These are phyloP conservation scores for Cucurbitaria berberidis DNA, from an alignment of 2,329 filamentous ascomycete genomes.

Conservation along the genomic window DNA sequence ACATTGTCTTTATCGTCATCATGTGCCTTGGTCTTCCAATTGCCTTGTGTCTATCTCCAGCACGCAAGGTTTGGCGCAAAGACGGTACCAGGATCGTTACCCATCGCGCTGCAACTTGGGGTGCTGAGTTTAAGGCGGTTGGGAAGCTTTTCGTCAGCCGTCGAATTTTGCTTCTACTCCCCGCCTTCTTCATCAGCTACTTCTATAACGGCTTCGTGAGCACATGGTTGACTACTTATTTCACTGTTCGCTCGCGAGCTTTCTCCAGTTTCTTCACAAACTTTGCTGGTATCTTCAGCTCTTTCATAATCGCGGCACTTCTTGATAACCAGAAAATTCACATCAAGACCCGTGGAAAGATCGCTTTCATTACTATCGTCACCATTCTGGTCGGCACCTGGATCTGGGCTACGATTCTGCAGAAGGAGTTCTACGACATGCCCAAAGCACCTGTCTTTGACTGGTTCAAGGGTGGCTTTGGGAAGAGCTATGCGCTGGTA, in stretches of 20 bases:
- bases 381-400: conserved; percentile 42
- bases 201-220: conserved; percentile 48
- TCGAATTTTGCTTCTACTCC: conserved; percentile 40
- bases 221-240: conserved; percentile 45
- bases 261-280: conserved; percentile 48
- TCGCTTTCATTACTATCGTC: conserved; percentile 38
- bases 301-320: conserved; percentile 42
- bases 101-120: conserved; percentile 30
- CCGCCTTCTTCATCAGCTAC: conserved; percentile 48
- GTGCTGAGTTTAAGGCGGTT: conserved; percentile 39
- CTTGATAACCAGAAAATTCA: conserved; percentile 43
- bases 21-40: conserved; percentile 55
- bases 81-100: conserved; percentile 49
- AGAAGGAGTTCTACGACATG: conserved; percentile 42
- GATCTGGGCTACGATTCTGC: conserved; percentile 45
- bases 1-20: conserved; percentile 56
- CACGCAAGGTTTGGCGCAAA: conserved; percentile 53
- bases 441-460: conserved; percentile 36
- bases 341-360: conserved; percentile 42
- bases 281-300: conserved; percentile 46
- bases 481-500: conserved; percentile 41
- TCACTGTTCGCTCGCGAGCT: conserved; percentile 44
- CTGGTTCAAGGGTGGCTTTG: conserved; percentile 45
- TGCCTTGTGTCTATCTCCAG: conserved; percentile 53
- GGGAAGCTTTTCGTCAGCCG: conserved; percentile 39